phyloP scores from a whole-genome alignment of 345 rosid genomes.

The Sapria himalayana region DNA sequence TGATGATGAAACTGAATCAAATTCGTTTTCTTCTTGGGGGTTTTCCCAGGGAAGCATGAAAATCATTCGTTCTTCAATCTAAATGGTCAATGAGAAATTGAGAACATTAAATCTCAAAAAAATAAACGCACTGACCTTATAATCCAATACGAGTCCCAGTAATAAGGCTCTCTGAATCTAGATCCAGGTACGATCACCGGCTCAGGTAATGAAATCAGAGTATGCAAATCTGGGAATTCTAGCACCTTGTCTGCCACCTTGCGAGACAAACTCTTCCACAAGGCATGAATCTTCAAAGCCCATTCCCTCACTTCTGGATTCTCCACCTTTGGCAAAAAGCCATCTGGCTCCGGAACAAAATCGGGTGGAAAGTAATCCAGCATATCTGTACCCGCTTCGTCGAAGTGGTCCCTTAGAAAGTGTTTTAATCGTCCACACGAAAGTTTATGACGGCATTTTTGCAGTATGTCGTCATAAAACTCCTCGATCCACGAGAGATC shows the following conservation, averaged over 20 bases:
- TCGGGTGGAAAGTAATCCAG: constrained; percentile 31
- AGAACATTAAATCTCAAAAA: not conserved
- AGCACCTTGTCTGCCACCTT: constrained; percentile 29
- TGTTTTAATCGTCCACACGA: constrained; percentile 5
- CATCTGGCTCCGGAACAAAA: constrained; percentile 36
- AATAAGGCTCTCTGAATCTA: constrained; percentile 70
- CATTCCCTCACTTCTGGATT: constrained; percentile 38
- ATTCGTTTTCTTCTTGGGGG: too few species aligned
- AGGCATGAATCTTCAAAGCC: constrained; percentile 63
- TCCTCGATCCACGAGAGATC: constrained; percentile 20
- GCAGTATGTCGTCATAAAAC: constrained; percentile 33
- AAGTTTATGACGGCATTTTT: constrained; percentile 17
- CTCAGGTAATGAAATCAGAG: constrained; percentile 58
- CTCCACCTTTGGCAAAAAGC: constrained; percentile 56
- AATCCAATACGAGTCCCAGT: constrained; percentile 96
- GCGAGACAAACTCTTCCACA: constrained; percentile 61
- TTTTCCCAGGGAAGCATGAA: too few species aligned
- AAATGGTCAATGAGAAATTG: not conserved
- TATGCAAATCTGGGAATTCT: constrained; percentile 37
- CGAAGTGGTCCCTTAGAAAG: constrained; percentile 18
- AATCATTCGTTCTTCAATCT: not conserved
- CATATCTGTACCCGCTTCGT: constrained; percentile 36
- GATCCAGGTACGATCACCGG: constrained; percentile 60
- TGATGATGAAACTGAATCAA: too few species aligned
- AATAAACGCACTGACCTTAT: constrained; percentile 27